A percentile compares a stretch with the other conserved stretches of the same genome.
phyloP scores from a whole-genome alignment of 2,329 filamentous ascomycete species.

The Nannizzia gypsea region DNA sequence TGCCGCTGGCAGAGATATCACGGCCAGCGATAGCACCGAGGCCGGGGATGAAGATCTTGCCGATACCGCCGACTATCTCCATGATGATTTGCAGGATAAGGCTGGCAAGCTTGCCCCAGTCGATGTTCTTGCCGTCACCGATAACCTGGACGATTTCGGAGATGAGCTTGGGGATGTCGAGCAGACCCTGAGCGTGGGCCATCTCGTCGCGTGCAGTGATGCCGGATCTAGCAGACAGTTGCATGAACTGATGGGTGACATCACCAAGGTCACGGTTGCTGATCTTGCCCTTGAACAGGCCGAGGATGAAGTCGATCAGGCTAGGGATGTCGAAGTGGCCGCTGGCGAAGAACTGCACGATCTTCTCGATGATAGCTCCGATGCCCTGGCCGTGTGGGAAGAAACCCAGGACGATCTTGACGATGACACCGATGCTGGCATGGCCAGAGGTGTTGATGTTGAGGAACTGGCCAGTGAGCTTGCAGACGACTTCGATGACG shows the following conservation, averaged over 20 bases:
- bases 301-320: not conserved
- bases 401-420: not conserved
- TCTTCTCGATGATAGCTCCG: not conserved
- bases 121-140: not conserved
- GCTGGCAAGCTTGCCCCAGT: too few species aligned
- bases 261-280: not conserved
- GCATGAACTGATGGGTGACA: not conserved
- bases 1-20: too few species aligned
- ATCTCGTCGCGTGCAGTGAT: not conserved
- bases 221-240: not conserved
- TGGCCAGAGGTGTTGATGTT: not conserved
- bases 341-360: not conserved
- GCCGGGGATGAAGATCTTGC: not conserved
- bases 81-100: too few species aligned
- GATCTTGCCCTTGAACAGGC: not conserved
- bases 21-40: too few species aligned
- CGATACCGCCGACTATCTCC: not conserved
- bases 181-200: not conserved
- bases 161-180: constrained; percentile 2
- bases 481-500: not conserved
- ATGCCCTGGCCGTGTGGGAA: not conserved
- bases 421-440: not conserved
- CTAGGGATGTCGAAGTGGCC: not conserved
- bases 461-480: not conserved
- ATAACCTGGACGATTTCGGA: not conserved